A percentile compares a stretch with the other conserved stretches of the same genome.
phyloP scores from a whole-genome alignment of 495 filamentous ascomycete species.

The Aspergillus coremiiformis region DNA sequence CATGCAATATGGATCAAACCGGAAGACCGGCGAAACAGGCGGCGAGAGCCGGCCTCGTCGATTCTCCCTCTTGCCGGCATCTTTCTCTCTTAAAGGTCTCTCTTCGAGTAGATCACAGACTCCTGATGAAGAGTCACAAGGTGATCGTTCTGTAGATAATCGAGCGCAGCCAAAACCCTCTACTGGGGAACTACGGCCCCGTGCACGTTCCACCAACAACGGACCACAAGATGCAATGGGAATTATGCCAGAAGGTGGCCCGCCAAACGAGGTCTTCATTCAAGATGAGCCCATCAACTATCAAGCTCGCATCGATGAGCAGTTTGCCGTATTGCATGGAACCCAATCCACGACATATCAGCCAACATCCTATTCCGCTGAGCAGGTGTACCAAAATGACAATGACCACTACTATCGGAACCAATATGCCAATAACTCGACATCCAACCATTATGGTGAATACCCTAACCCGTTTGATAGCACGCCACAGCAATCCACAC shows the following conservation, averaged over 20 bases:
- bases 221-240: constrained; percentile 31
- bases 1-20: constrained; percentile 63
- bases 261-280: constrained; percentile 21
- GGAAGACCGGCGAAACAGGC: constrained; percentile 81
- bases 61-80: constrained; percentile 70
- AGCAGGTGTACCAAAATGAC: constrained; percentile 28
- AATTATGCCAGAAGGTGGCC: constrained; percentile 24
- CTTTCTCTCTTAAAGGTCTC: constrained; percentile 58
- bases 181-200: constrained; percentile 22
- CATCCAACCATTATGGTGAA: constrained; percentile 43
- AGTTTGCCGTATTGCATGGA: constrained; percentile 38
- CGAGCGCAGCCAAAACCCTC: constrained; percentile 28
- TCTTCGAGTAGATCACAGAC: constrained; percentile 38
- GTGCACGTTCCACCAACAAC: constrained; percentile 32
- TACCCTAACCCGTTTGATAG: constrained; percentile 33
- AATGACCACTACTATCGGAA: constrained; percentile 34
- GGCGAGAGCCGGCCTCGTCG: constrained; percentile 62
- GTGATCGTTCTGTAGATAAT: constrained; percentile 20
- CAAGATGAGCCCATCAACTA: constrained; percentile 32
- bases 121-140: constrained; percentile 31
- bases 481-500: constrained; percentile 35
- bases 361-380: constrained; percentile 27
- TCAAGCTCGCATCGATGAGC: constrained; percentile 39
- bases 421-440: constrained; percentile 32
- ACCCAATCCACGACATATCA: constrained; percentile 26